Conservation (phyloP, 495 filamentous ascomycete species). For the Evernia prunastri region DNA sequence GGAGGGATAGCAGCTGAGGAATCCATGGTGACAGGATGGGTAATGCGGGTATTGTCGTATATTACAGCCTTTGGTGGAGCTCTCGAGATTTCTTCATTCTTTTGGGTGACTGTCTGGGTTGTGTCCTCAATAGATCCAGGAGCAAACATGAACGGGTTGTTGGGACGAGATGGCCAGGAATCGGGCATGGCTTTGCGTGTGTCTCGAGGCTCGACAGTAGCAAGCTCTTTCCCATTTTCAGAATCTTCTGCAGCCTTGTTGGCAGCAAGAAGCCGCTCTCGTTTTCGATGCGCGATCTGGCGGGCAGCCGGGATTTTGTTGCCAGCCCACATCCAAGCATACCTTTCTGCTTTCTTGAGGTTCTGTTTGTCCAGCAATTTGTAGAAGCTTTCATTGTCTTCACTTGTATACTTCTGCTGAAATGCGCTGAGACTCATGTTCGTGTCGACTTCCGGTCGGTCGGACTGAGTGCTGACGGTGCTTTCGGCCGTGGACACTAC, state of each 20-base stretch:
- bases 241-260: constrained; percentile 26
- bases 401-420: constrained; percentile 87
- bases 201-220: constrained; percentile 54
- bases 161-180: constrained; percentile 62
- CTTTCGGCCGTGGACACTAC: constrained; percentile 41
- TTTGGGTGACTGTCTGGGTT: constrained; percentile 58
- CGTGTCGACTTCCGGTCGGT: constrained; percentile 57
- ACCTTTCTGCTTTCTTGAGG: constrained; percentile 67
- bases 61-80: constrained; percentile 71
- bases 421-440: constrained; percentile 77
- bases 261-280: constrained; percentile 57
- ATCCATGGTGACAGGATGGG: constrained; percentile 34
- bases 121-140: constrained; percentile 62
- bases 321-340: constrained; percentile 78
- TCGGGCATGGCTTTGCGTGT: constrained; percentile 72
- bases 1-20: constrained; percentile 44
- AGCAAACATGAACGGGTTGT: constrained; percentile 84
- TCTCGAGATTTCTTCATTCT: constrained; percentile 60
- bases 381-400: constrained; percentile 96
- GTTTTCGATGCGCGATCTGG: constrained; percentile 71
- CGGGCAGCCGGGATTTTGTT: constrained; percentile 86
- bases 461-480: constrained; percentile 19
- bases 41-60: constrained; percentile 76
- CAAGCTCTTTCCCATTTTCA: constrained; percentile 40
- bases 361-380: constrained; percentile 89